Conservation (phyloP, 1,284 basidiomycete species). For the Malassezia sp. region DNA sequence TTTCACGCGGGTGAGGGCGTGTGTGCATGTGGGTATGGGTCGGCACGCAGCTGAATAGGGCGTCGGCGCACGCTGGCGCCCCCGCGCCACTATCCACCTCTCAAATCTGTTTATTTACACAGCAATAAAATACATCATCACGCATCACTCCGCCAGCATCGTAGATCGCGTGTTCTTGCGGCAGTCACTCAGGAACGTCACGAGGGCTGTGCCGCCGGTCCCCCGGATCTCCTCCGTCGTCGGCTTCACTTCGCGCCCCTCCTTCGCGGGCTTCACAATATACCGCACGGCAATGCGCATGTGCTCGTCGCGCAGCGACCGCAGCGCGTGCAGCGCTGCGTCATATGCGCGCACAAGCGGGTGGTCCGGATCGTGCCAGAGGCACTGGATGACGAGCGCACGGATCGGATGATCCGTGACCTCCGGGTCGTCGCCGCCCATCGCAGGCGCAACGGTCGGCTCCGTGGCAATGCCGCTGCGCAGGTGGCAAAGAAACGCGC, state of each 20-base stretch:
- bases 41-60: no score
- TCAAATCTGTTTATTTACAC: background rate
- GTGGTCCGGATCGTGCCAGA: constrained; percentile 19
- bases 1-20: no score
- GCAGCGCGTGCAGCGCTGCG: constrained; percentile 59
- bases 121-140: background rate
- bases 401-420: constrained; percentile 26
- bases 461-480: constrained; percentile 21
- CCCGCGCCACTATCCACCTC: no score
- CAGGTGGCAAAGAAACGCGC: constrained; percentile 73
- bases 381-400: constrained; percentile 24
- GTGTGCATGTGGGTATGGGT: no score
- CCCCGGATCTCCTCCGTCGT: constrained; percentile 25
- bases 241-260: constrained; percentile 4
- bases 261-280: constrained; percentile 47
- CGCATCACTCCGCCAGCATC: constrained; percentile 17
- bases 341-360: constrained; percentile 54
- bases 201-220: constrained; percentile 40
- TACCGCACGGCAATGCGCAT: constrained; percentile 74
- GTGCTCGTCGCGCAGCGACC: constrained; percentile 72
- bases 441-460: no score
- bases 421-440: background rate
- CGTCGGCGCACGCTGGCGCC: no score
- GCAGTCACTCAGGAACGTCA: constrained; percentile 34
- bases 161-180: constrained; percentile 34